Evolutionary conservation across 2,329 filamentous ascomycete species (phyloP).

Genomic region (Sarocladium brachiariae): DNA sequence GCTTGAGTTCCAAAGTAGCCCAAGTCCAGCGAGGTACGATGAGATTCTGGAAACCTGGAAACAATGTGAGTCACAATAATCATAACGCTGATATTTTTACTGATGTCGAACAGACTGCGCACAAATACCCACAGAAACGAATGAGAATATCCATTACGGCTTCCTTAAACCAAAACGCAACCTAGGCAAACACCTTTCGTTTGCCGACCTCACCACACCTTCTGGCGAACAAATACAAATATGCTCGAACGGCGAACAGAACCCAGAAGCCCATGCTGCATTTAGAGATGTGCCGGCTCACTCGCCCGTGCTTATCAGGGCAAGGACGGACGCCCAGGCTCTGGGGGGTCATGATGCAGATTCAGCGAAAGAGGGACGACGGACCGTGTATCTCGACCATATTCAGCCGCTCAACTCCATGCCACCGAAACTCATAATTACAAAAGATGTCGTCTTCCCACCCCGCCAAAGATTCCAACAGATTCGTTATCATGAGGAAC

Average conservation of each 20-base stretch:
- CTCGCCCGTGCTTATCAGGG: conserved; percentile 45
- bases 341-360: conserved; percentile 16
- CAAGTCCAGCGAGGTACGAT: conserved; percentile 1
- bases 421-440: conserved; percentile 64
- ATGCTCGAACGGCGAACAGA: conserved; percentile 32
- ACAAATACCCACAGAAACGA: not conserved
- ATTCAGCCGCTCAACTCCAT: conserved; percentile 29
- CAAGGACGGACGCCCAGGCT: conserved; percentile 23
- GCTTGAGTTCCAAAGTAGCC: not conserved
- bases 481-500: conserved; percentile 62
- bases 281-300: conserved; percentile 42
- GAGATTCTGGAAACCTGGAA: conserved; percentile 10
- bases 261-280: conserved; percentile 28
- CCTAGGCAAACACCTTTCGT: conserved; percentile 62
- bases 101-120: not conserved
- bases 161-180: conserved; percentile 65
- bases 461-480: conserved; percentile 75
- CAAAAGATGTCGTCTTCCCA: conserved; percentile 65
- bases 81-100: too few species aligned
- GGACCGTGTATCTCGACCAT: conserved; percentile 59
- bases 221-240: conserved; percentile 37
- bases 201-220: conserved; percentile 49
- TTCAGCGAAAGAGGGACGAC: conserved; percentile 24
- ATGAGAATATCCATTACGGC: conserved; percentile 33
- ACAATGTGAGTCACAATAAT: conserved; percentile 8